Base-by-base conservation (phyloP, 2,329 filamentous ascomycete genomes). In the Pseudogymnoascus sp. region DNA sequence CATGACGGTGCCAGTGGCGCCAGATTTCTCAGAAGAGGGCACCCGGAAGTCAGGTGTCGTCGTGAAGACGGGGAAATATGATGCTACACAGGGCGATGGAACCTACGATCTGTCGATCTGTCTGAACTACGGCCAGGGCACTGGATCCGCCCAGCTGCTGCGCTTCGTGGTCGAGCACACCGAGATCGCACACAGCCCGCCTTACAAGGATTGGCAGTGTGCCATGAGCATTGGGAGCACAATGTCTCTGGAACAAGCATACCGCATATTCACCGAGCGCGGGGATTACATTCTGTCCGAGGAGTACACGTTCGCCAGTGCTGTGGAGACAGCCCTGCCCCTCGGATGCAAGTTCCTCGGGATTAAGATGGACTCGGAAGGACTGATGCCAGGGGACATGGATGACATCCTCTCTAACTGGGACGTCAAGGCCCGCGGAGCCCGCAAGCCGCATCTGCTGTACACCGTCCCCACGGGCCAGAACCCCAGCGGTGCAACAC, bases 131-230 rank as follows among this genome's bases (percentile, higher is more conserved):
- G 91, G 90, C 36, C 92, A 96, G 77, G 87, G 92, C 7, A 86
- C 86, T 16, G 95, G 95, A 16, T 86, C 91, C 10, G 89, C 91
- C 3, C 95, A 96, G 77, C 81, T 99, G 75, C 79, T 97, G 67
- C 87, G 95, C 65, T 97, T 90, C 78, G 81, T 97, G 61, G 96
- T 93, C 0, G 95, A 99, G 79, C 95, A 97, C 77, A 96, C 93
- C 0, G 93, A 99, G 77, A 85, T 97, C 63, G 86, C 96, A 14
- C 90, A 91, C 75, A 82, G 85, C 66, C 93, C 93, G 14, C 91
- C 90, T 0, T 97, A 97, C 73, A 83, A 87, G 16, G 93, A 99
- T 77, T 99, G 95, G 95, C 82, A 85, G 67, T 90, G 90, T 70
- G 87, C 86, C 63, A 81, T 97, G 78, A 93, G 87, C 2, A 84